These are phyloP conservation scores for Plasmodium yoelii DNA, from an alignment of 169 alveolate genomes.

Conservation along the genomic window DNA sequence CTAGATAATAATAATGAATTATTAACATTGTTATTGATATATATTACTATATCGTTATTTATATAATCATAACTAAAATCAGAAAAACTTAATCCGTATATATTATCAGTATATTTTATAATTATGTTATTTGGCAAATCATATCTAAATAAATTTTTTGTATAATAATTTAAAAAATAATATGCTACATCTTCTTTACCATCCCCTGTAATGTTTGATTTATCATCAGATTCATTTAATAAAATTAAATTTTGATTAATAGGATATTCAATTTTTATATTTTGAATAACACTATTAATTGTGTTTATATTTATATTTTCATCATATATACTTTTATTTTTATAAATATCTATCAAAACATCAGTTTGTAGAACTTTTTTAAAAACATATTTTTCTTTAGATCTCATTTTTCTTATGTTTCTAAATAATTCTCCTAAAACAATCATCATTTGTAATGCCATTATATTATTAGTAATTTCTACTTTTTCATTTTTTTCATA, in stretches of 20 bases:
- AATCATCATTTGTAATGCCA: slow-evolving; percentile 76
- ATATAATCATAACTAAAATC: slow-evolving; percentile 69
- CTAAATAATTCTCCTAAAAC: slow-evolving; percentile 70
- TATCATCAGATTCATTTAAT: slow-evolving; percentile 1
- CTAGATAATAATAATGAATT: slow-evolving; percentile 54
- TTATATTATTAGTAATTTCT: slow-evolving; percentile 67
- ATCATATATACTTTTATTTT: slow-evolving; percentile 48
- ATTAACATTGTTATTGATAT: slow-evolving; percentile 26
- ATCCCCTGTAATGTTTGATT: too few relatives aligned
- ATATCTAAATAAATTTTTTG: slow-evolving; percentile 58
- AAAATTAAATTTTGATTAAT: slow-evolving; percentile 29
- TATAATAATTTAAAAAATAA: slow-evolving; percentile 69
- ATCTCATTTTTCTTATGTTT: slow-evolving; percentile 58
- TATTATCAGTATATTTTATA: slow-evolving; percentile 25
- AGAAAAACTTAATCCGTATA: slow-evolving; percentile 51
- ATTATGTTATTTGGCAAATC: slow-evolving; percentile 63
- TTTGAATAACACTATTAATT: slow-evolving; percentile 38
- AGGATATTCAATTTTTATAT: slow-evolving; percentile 56
- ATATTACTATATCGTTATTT: slow-evolving; percentile 40
- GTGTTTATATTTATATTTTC: slow-evolving; percentile 56
- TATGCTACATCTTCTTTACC: slow-evolving; percentile 62
- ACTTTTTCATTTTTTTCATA: slow-evolving; percentile 73
- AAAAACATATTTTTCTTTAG: slow-evolving; percentile 44
- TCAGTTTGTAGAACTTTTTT: slow-evolving; percentile 64
- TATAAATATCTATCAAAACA: slow-evolving; percentile 43